phyloP scores from a whole-genome alignment of 2,329 filamentous ascomycete genomes.

The Periconia sp. region DNA sequence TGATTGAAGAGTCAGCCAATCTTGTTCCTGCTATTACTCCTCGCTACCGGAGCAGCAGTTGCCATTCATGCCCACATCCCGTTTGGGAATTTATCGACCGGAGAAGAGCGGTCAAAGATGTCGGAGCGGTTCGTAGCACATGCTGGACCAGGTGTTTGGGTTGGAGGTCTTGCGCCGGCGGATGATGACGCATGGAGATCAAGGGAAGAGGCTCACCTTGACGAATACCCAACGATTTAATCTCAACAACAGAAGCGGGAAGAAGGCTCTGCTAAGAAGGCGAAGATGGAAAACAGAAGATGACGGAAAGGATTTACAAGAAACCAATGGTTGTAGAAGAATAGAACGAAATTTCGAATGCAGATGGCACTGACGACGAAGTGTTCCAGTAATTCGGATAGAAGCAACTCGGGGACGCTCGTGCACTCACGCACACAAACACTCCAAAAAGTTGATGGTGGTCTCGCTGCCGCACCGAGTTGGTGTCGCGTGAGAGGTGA shows the following conservation, averaged over 20 bases:
- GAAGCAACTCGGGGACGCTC: not conserved
- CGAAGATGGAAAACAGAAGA: not conserved
- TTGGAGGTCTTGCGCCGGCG: not conserved
- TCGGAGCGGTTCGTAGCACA: too few relatives aligned
- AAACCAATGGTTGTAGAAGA: not conserved
- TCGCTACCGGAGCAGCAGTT: too few relatives aligned
- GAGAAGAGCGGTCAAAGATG: too few relatives aligned
- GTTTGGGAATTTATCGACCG: too few relatives aligned
- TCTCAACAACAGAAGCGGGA: not conserved
- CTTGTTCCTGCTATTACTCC: not conserved
- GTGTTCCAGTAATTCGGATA: not conserved
- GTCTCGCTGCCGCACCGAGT: slow-evolving; percentile 22
- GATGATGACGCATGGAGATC: not conserved
- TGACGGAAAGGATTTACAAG: not conserved
- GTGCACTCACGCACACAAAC: not conserved
- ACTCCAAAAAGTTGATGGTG: not conserved
- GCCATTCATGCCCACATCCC: too few relatives aligned
- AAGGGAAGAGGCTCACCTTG: slow-evolving; percentile 5
- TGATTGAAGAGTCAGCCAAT: not conserved
- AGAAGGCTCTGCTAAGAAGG: not conserved
- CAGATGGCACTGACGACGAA: not conserved
- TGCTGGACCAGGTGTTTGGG: too few relatives aligned
- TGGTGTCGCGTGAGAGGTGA: slow-evolving; percentile 15
- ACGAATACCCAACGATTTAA: not conserved
- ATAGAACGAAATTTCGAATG: too few relatives aligned